These are phyloP conservation scores for Aspergillus fumigatiaffinis DNA, from an alignment of 2,329 filamentous ascomycete species.

Conservation along the genomic window DNA sequence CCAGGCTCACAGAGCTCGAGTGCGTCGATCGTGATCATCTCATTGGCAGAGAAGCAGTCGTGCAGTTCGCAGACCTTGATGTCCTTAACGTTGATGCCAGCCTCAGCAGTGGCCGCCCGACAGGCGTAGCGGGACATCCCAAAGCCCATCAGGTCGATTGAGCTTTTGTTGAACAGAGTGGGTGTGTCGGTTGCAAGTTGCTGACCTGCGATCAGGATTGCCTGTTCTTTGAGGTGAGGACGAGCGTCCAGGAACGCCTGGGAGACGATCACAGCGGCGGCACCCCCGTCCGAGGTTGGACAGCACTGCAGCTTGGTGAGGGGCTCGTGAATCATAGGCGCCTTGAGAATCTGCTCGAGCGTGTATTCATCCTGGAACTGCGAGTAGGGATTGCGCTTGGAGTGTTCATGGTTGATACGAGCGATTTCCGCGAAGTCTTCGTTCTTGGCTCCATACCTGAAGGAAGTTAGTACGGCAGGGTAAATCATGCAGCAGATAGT, in stretches of 20 bases:
- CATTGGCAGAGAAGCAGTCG: slow-evolving; percentile 94
- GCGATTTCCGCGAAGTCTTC: slow-evolving; percentile 95
- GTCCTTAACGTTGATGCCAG: slow-evolving; percentile 60
- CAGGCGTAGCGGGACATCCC: slow-evolving; percentile 76
- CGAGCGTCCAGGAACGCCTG: slow-evolving; percentile 81
- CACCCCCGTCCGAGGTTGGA: slow-evolving; percentile 88
- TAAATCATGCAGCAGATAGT: neutral
- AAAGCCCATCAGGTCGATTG: slow-evolving; percentile 87
- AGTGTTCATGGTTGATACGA: slow-evolving; percentile 88
- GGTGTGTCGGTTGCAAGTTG: slow-evolving; percentile 80
- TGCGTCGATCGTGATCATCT: slow-evolving; percentile 86
- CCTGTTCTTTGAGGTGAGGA: slow-evolving; percentile 75
- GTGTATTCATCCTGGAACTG: slow-evolving; percentile 94
- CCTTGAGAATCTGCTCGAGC: slow-evolving; percentile 71
- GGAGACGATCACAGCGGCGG: slow-evolving; percentile 83
- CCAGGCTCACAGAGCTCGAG: slow-evolving; percentile 74
- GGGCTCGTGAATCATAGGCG: slow-evolving; percentile 76
- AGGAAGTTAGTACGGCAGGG: neutral
- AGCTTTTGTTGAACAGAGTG: slow-evolving; percentile 69
- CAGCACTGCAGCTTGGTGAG: slow-evolving; percentile 98
- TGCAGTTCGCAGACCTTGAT: slow-evolving; percentile 87
- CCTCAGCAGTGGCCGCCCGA: slow-evolving; percentile 65
- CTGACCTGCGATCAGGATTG: slow-evolving; percentile 87
- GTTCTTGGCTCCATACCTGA: slow-evolving; percentile 71
- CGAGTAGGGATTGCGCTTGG: slow-evolving; percentile 90